Conservation (phyloP, 768 basidiomycete genomes). For the Boletus sp. region DNA sequence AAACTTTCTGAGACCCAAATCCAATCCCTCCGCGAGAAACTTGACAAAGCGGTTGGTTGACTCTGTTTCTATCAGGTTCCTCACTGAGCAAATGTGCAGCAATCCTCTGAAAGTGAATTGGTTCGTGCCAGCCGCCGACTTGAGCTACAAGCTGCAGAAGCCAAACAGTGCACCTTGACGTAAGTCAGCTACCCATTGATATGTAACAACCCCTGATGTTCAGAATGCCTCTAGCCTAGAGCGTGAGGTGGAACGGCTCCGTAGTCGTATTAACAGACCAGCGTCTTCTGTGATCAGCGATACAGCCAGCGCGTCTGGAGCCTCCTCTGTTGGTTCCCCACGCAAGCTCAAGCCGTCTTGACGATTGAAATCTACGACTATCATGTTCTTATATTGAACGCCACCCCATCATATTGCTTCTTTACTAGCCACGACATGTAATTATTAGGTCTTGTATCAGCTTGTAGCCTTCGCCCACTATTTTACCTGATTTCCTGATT, state of each 20-base stretch:
- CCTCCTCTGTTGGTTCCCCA: slow-evolving; percentile 30
- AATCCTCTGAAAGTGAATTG: slow-evolving; percentile 65
- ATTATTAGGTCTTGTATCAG: slow-evolving; percentile 19
- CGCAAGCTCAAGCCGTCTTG: slow-evolving; percentile 25
- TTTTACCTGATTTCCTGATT: neutral
- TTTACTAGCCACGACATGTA: slow-evolving; percentile 8
- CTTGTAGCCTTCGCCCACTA: slow-evolving; percentile 14
- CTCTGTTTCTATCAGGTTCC: neutral
- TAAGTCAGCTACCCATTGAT: slow-evolving; percentile 32
- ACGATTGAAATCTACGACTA: neutral
- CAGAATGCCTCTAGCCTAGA: slow-evolving; percentile 44
- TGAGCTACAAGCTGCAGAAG: slow-evolving; percentile 72
- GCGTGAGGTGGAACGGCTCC: slow-evolving; percentile 64
- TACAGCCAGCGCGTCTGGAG: slow-evolving; percentile 10
- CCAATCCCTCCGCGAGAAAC: slow-evolving; percentile 48
- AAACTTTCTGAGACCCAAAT: slow-evolving; percentile 58
- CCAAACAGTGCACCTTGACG: slow-evolving; percentile 67
- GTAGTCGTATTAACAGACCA: slow-evolving; percentile 61
- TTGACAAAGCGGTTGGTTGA: slow-evolving; percentile 59
- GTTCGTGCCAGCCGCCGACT: slow-evolving; percentile 71
- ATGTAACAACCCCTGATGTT: neutral
- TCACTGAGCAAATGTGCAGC: slow-evolving; percentile 38
- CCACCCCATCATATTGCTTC: neutral
- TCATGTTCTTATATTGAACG: neutral
- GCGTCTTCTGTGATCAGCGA: slow-evolving; percentile 37